These are phyloP conservation scores for Sporisorium reilianum DNA, from an alignment of 1,284 basidiomycete species.

Conservation along the genomic window DNA sequence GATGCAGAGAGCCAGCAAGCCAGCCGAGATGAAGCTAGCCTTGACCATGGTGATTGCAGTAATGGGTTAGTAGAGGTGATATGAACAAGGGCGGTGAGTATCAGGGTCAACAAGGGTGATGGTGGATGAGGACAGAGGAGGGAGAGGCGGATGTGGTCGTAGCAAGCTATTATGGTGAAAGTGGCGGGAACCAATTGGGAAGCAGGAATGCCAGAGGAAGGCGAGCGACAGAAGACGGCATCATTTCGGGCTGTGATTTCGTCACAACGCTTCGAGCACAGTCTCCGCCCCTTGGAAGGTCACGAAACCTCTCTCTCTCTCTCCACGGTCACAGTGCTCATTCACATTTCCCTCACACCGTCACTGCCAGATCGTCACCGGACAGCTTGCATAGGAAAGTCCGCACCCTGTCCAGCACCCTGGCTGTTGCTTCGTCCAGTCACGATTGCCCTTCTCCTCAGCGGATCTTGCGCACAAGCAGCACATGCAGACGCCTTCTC, in stretches of 20 bases:
- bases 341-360: not conserved
- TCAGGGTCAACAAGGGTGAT: not conserved
- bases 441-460: too few species aligned
- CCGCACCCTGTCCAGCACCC: conserved; percentile 15
- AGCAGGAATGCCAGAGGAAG: conserved; percentile 11
- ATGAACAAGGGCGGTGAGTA: not conserved
- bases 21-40: conserved; percentile 59
- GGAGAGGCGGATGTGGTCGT: not conserved
- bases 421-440: not conserved
- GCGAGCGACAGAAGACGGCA: conserved; percentile 2
- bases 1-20: conserved; percentile 59
- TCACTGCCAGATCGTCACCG: conserved; percentile 13
- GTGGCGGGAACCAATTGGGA: too few species aligned
- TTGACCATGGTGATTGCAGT: conserved; percentile 48
- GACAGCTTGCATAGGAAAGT: conserved; percentile 4
- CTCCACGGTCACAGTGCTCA: not conserved
- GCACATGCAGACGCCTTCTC: too few species aligned
- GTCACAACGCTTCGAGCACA: conserved; percentile 15
- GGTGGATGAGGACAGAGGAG: conserved; percentile 14
- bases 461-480: too few species aligned
- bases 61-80: not conserved
- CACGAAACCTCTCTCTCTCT: not conserved
- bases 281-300: not conserved
- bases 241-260: conserved; percentile 11
- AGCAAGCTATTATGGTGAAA: not conserved